Conservation (phyloP, 768 basidiomycete genomes). For the Lentinula sp. region DNA sequence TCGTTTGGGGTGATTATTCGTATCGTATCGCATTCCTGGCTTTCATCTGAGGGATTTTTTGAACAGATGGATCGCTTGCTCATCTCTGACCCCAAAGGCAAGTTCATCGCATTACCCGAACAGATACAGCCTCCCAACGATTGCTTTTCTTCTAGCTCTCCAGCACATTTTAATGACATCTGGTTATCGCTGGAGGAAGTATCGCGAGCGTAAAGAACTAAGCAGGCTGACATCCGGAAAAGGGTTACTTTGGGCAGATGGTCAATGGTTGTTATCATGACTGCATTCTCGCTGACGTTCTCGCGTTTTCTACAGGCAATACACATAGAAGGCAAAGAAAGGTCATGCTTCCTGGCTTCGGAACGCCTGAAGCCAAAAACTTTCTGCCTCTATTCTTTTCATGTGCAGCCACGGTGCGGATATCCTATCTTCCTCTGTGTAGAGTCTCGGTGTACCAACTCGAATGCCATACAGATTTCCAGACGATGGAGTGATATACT, state of each 20-base stretch:
- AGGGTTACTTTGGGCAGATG: conserved; percentile 23
- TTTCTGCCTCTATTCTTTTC: conserved; percentile 22
- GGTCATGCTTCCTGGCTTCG: conserved; percentile 28
- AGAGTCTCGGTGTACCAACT: too few relatives aligned
- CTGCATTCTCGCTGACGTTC: conserved; percentile 11
- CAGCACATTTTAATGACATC: conserved; percentile 25
- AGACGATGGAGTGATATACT: conserved; percentile 23
- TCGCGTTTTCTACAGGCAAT: conserved; percentile 9
- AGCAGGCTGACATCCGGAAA: conserved; percentile 17
- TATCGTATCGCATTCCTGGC: background rate
- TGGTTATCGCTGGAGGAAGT: conserved; percentile 24
- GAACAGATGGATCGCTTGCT: conserved; percentile 21
- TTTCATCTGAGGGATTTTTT: background rate
- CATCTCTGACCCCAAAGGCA: conserved; percentile 22
- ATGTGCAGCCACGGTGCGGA: conserved; percentile 16
- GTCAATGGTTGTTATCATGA: conserved; percentile 16
- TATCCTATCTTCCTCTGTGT: background rate
- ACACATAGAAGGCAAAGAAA: conserved; percentile 24
- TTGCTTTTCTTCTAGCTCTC: conserved; percentile 12
- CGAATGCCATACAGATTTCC: conserved; percentile 14
- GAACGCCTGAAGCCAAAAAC: conserved; percentile 18
- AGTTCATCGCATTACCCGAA: background rate
- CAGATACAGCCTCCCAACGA: background rate
- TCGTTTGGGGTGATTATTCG: conserved; percentile 1
- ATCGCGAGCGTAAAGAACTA: conserved; percentile 12